Evolutionary conservation across 345 rosid species (phyloP).

Genomic region (Salix koriyanagi): DNA sequence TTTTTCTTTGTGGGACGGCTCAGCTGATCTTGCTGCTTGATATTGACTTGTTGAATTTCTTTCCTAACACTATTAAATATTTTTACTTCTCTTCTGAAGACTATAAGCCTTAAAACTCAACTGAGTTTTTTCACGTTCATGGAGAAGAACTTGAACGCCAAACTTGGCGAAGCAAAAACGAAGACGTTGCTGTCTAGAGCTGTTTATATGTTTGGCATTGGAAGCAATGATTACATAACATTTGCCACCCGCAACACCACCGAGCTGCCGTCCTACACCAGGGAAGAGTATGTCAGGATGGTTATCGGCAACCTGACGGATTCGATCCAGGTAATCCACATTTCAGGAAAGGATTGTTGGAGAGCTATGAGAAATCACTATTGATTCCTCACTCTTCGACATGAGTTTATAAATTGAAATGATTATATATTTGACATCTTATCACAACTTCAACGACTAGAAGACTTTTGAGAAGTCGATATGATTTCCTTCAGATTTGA

Average conservation of each 20-base stretch:
- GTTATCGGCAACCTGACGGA: slow-evolving; percentile 33
- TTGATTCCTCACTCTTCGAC: too few species aligned
- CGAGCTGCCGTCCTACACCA: slow-evolving; percentile 4
- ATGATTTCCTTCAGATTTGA: too few species aligned
- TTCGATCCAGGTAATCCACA: slow-evolving; percentile 25
- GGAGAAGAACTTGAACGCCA: slow-evolving; percentile 18
- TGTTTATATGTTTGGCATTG: slow-evolving; percentile 37
- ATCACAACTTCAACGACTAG: too few species aligned
- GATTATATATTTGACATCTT: too few species aligned
- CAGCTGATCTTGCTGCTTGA: background rate
- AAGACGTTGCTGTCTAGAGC: slow-evolving; percentile 31
- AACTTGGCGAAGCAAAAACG: slow-evolving; percentile 30
- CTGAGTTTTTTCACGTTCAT: slow-evolving; percentile 29
- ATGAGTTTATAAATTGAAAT: too few species aligned
- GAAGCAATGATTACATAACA: slow-evolving; percentile 30
- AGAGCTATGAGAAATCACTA: too few species aligned
- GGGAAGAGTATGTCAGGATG: slow-evolving; percentile 16
- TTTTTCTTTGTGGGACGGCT: background rate
- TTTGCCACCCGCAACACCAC: slow-evolving; percentile 16
- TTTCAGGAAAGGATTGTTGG: too few species aligned
- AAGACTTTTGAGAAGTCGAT: too few species aligned
- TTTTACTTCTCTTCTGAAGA: slow-evolving; percentile 14
- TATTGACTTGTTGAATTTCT: too few species aligned
- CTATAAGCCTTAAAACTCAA: slow-evolving; percentile 36
- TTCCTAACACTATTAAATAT: too few species aligned